Base-by-base conservation (phyloP, 2,329 filamentous ascomycete genomes). In the Xylariaceae sp. region DNA sequence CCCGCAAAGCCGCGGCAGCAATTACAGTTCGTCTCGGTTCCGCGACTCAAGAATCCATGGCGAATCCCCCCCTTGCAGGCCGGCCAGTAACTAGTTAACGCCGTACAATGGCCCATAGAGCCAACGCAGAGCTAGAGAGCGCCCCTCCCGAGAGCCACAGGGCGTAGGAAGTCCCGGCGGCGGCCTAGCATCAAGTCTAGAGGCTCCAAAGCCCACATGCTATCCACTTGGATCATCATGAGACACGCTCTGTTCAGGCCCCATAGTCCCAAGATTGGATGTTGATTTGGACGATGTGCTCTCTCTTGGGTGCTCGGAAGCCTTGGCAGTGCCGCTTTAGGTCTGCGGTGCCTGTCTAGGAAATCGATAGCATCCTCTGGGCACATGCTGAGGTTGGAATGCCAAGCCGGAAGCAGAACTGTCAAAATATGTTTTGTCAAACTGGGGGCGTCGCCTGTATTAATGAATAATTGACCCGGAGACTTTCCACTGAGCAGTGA, bases 151-250 rank as follows among this genome's bases (percentile, higher is more conserved):
- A 18, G 37, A 40, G 37, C 16, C 37, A 40, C 26, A 34, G 16
- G 37, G 16, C 37, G n/a, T 40, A 16, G 15, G 37, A 6, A 37
- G 34, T 15, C 37, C 8, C 19, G 13, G 19, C 19, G 19, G 10
- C 32, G 32, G 9, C 4, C 32, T 10, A 12, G 32, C 43, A 42
- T 49, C 48, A 49, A 48, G 49, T 57, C 55, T 57, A 57, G 55
- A 57, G 55, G 52, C 53, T 58, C 53, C 39, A 42, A 22, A 42
- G 36, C 44, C 57, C 51, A 53, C 44, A 49, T 45, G 3, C 34
- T 41, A 46, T 44, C 57, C 54, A 59, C 49, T 42, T 16, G 49
- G 51, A 53, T 49, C 50, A 36, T 56, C 54, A 56, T 54, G 46
- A 57, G 51, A 55, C 57, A 45, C 21, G 19, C 39, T 44, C 34